Evolutionary conservation across 108 stramenopile species (phyloP).

Genomic region (Halocafeteria seosinensis): DNA sequence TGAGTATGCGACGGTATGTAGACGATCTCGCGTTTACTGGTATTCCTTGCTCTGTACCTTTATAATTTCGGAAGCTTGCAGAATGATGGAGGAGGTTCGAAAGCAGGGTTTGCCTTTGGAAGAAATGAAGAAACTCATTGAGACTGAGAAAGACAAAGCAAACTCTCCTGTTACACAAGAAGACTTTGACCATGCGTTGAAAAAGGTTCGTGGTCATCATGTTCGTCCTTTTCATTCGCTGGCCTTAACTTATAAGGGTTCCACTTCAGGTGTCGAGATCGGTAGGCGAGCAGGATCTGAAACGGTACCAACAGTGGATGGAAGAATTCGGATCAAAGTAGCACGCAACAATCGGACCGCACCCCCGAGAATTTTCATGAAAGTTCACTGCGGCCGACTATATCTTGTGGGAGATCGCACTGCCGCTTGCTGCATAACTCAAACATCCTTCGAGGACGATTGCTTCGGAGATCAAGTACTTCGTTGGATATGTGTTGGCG

Average conservation of each 20-base stretch:
- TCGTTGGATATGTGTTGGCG: no score
- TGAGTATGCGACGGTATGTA: conserved; percentile 40
- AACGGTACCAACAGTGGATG: conserved; percentile 39
- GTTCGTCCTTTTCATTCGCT: no score
- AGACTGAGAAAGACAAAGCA: neutral
- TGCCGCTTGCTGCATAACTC: no score
- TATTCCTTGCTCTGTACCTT: conserved; percentile 22
- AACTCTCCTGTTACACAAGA: conserved; percentile 24
- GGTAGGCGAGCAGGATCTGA: conserved; percentile 34
- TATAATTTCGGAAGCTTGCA: conserved; percentile 21
- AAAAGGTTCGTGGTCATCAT: conserved; percentile 30
- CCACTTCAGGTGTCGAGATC: conserved; percentile 12
- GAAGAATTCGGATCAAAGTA: conserved; percentile 42
- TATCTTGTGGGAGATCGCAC: no score
- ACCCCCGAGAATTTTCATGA: no score
- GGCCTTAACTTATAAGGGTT: no score
- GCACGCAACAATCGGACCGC: no score
- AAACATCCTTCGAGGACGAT: no score
- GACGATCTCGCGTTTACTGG: no score
- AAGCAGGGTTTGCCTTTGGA: conserved; percentile 28
- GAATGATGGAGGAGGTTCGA: no score
- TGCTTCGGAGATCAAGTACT: no score
- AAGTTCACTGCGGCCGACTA: no score
- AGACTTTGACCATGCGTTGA: conserved; percentile 18
- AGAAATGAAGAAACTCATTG: conserved; percentile 19